A percentile compares a stretch with the other conserved stretches of the same genome.
phyloP scores from a whole-genome alignment of 306 rosid species.

The Amphicarpaea edgeworthii region DNA sequence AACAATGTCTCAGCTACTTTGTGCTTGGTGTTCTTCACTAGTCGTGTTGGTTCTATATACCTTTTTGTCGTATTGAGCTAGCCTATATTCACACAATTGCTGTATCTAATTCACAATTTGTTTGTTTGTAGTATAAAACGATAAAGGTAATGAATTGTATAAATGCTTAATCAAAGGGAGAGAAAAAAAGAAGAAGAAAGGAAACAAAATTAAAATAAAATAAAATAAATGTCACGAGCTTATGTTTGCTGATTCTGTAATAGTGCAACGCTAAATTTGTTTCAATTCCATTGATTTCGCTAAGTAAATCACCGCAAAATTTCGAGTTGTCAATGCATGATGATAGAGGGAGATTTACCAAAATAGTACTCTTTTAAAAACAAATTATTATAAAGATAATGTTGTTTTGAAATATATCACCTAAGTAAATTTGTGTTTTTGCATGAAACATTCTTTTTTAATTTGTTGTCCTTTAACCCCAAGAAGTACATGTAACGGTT shows the following conservation, averaged over 20 bases:
- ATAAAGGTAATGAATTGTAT: not conserved
- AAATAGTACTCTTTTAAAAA: too few species aligned
- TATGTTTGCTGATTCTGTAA: slow-evolving; percentile 33
- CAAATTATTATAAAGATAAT: too few species aligned
- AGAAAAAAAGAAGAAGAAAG: not conserved
- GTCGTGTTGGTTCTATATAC: slow-evolving; percentile 36
- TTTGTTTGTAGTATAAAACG: not conserved
- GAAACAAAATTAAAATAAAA: slow-evolving; percentile 10
- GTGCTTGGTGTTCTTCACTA: slow-evolving; percentile 44
- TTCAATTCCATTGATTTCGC: slow-evolving; percentile 44
- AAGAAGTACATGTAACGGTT: too few species aligned
- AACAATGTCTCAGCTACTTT: slow-evolving; percentile 38
- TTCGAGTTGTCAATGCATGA: slow-evolving; percentile 20
- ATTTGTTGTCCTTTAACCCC: too few species aligned
- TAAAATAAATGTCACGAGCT: slow-evolving; percentile 40
- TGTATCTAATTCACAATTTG: not conserved
- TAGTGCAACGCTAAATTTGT: slow-evolving; percentile 29
- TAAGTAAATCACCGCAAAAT: not conserved
- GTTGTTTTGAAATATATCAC: not conserved
- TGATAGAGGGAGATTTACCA: not conserved
- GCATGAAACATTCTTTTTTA: too few species aligned
- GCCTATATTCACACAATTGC: slow-evolving; percentile 19
- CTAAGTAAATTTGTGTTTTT: not conserved
- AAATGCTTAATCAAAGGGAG: not conserved
- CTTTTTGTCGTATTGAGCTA: slow-evolving; percentile 30